Conservation (phyloP, 2,329 filamentous ascomycete genomes). For the Leptographium galeiforme region DNA sequence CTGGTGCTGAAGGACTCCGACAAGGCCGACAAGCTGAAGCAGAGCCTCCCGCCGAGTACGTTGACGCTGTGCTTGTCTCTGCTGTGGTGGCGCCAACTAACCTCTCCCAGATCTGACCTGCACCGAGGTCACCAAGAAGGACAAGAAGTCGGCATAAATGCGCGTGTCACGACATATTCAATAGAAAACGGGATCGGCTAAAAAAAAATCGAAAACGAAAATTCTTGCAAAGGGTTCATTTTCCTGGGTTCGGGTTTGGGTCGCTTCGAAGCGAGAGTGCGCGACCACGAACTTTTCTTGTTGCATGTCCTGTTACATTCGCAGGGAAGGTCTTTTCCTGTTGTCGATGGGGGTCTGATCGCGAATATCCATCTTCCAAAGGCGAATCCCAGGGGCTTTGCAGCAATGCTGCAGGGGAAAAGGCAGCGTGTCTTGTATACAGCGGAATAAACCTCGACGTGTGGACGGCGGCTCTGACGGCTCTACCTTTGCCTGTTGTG, state of each 20-base stretch:
- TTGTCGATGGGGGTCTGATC: neutral
- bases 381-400: neutral
- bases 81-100: neutral
- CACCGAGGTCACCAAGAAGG: conserved; percentile 45
- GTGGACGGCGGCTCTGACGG: neutral
- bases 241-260: neutral
- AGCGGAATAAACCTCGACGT: neutral
- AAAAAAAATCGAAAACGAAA: conserved; percentile 7
- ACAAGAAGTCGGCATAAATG: conserved; percentile 34
- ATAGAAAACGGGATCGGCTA: conserved; percentile 7
- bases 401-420: neutral
- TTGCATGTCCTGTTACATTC: neutral
- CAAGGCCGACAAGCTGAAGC: conserved; percentile 99
- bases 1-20: conserved; percentile 96
- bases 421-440: neutral
- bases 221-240: neutral
- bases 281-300: neutral
- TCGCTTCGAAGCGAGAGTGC: neutral
- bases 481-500: neutral
- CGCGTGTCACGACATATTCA: conserved; percentile 11
- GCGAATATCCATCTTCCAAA: neutral
- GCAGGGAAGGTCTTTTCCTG: neutral
- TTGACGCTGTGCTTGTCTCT: conserved; percentile 11
- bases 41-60: conserved; percentile 94
- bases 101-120: conserved; percentile 31